Percentiles rank a stretch among this genome's conserved stretches.
Conservation (phyloP, 306 rosid genomes). For the Benincasa hispida region DNA sequence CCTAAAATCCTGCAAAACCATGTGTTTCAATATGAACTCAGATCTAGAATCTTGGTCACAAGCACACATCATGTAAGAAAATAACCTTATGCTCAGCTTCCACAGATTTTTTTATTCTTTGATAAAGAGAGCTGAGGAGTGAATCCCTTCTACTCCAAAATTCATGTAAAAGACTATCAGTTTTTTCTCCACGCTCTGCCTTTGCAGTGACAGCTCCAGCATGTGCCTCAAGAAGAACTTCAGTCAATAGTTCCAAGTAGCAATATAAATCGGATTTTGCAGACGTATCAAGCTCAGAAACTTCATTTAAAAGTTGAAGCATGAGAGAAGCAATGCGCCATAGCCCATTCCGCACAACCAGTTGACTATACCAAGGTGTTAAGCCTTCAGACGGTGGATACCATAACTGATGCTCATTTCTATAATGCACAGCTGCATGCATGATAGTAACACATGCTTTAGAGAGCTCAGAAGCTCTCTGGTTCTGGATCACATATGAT, state of each 20-base stretch:
- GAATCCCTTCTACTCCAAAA: constrained; percentile 80
- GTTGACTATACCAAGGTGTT: constrained; percentile 89
- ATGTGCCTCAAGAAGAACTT: constrained; percentile 79
- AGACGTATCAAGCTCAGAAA: constrained; percentile 45
- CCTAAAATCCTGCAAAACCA: constrained; percentile 40
- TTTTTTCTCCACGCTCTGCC: constrained; percentile 65
- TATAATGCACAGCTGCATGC: constrained; percentile 54
- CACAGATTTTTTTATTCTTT: constrained; percentile 40
- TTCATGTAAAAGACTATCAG: constrained; percentile 61
- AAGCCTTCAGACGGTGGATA: constrained; percentile 92
- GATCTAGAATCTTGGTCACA: constrained; percentile 14
- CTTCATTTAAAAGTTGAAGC: constrained; percentile 63
- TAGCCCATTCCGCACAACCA: constrained; percentile 64
- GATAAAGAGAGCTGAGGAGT: constrained; percentile 64
- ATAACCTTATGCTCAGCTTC: constrained; percentile 50
- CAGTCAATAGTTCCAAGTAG: constrained; percentile 62
- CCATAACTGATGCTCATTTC: constrained; percentile 71
- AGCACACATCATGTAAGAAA: constrained; percentile 8
- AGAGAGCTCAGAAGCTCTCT: constrained; percentile 87
- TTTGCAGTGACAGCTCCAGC: constrained; percentile 84
- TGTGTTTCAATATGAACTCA: constrained; percentile 18
- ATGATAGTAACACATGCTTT: constrained; percentile 65
- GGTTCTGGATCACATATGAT: constrained; percentile 48
- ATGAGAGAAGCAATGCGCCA: constrained; percentile 66
- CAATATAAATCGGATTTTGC: constrained; percentile 48